phyloP scores from a whole-genome alignment of 1,284 basidiomycete genomes.

The Tilletia setariae region DNA sequence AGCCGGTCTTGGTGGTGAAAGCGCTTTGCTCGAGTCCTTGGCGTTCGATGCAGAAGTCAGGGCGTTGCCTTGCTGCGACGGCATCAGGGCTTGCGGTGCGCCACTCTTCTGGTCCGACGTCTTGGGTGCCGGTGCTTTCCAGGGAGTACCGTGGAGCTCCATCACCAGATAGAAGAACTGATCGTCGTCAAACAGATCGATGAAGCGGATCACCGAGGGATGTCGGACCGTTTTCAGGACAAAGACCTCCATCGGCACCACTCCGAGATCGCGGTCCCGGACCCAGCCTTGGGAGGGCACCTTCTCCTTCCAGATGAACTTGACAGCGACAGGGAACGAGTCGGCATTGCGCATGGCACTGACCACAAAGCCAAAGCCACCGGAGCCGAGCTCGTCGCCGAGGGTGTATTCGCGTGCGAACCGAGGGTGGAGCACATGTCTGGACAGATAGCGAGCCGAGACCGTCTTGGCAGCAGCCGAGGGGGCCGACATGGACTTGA shows the following conservation, averaged over 20 bases:
- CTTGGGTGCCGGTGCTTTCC: constrained; percentile 57
- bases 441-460: constrained; percentile 36
- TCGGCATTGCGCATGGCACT: constrained; percentile 49
- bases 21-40: not conserved
- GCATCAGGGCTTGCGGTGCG: not conserved
- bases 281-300: constrained; percentile 77
- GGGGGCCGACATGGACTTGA: constrained; percentile 42
- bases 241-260: constrained; percentile 75
- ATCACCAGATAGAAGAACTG: constrained; percentile 85
- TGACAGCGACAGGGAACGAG: constrained; percentile 77
- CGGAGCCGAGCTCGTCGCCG: constrained; percentile 71
- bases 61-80: not conserved
- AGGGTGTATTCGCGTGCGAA: constrained; percentile 70
- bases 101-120: not conserved
- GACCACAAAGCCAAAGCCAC: constrained; percentile 84
- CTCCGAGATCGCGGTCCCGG: constrained; percentile 59
- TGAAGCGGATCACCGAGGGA: constrained; percentile 74
- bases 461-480: constrained; percentile 33
- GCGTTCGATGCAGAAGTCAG: not conserved
- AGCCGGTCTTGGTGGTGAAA: constrained; percentile 25
- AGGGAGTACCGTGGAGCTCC: constrained; percentile 84
- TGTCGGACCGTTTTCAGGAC: constrained; percentile 72
- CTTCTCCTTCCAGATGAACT: constrained; percentile 83
- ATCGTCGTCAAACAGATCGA: constrained; percentile 77
- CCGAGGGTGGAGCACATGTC: constrained; percentile 64